A percentile compares a stretch with the other conserved stretches of the same genome.
These are phyloP conservation scores for Globisporangium uncinulatum DNA, from an alignment of 352 stramenopile species.

Conservation along the genomic window DNA sequence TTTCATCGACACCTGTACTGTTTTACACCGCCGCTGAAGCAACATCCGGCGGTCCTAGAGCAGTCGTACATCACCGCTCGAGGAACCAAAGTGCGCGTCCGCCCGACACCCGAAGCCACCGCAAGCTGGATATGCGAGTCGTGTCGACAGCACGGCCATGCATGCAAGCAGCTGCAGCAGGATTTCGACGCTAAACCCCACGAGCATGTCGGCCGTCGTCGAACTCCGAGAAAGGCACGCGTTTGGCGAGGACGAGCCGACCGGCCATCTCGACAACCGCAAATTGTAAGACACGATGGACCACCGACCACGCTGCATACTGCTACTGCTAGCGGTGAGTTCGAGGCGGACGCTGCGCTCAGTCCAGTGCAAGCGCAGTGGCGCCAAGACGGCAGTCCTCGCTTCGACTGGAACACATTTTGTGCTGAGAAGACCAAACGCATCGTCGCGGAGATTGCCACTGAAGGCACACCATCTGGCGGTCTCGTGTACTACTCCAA, in stretches of 20 bases:
- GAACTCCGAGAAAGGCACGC: background rate
- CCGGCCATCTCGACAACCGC: background rate
- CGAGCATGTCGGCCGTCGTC: background rate
- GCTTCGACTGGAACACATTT: slow-evolving; percentile 29
- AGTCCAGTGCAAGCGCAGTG: slow-evolving; percentile 7
- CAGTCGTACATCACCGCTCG: slow-evolving; percentile 5
- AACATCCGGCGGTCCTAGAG: slow-evolving; percentile 41
- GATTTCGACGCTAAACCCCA: background rate
- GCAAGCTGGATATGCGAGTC: slow-evolving; percentile 21
- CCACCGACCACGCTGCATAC: no score
- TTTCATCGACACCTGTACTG: slow-evolving; percentile 68
- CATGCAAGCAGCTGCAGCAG: background rate
- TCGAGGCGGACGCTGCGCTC: no score
- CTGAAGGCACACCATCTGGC: background rate
- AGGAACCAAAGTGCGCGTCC: slow-evolving; percentile 6
- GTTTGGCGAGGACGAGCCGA: background rate
- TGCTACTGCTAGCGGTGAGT: background rate
- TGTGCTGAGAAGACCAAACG: slow-evolving; percentile 8
- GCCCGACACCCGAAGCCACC: slow-evolving; percentile 10
- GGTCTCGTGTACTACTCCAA: slow-evolving; percentile 52
- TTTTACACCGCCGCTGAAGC: slow-evolving; percentile 51
- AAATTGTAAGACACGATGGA: background rate
- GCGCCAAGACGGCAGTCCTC: background rate
- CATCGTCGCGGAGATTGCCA: background rate
- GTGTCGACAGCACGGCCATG: slow-evolving; percentile 10